Evolutionary conservation across 1,284 basidiomycete genomes (phyloP), one percentile per base, ranked within the genome.

Genomic region (Malassezia restricta): DNA sequence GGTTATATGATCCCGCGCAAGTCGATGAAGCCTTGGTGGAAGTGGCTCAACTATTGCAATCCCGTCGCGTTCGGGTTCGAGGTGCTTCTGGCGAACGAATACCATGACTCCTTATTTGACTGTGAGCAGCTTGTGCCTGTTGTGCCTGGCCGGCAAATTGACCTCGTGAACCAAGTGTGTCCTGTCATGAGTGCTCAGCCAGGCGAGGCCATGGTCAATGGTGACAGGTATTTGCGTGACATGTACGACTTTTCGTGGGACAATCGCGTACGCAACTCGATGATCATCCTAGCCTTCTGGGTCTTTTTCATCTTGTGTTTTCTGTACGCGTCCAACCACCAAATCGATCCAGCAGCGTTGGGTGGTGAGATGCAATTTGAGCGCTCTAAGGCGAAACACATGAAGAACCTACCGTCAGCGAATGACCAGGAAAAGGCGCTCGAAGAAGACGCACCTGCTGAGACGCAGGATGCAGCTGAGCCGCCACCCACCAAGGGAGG

Each of bases 1-100:
- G 85, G 85, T 2, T 87, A 86, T 68, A 81, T 83, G 53, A 80
- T 86, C 57, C 83, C 83, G 1, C 78, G 65, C 17, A 38, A 51
- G 4, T 62, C 63, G 1, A 67, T 69, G 66, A 56, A 56, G 9
- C 38, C 54, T 7, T 69, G 66, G 66, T 66, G 61, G 62, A 56
- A 56, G 17, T 69, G 66, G 66, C 62, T 69, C 9, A 54, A 48
- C 7, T 69, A 67, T 56, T 59, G 57, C 56, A 67, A 69, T 41
- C 66, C 66, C 1, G 51, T 69, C 20, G 56, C 61, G 0, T 69
- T 61, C 38, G 62, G 54, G 14, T 69, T 69, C 51, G 65, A 67
- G 53, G 53, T 61, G 14, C 44, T 69, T 31, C 54, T 69, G 14
- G 49, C 64, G 6, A 69, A 69, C 59, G 66, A 69, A 47, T 67